A percentile compares a stretch with the other conserved stretches of the same genome.
Evolutionary conservation across 768 basidiomycete genomes (phyloP).

Genomic region (Sarcomyxa edulis): DNA sequence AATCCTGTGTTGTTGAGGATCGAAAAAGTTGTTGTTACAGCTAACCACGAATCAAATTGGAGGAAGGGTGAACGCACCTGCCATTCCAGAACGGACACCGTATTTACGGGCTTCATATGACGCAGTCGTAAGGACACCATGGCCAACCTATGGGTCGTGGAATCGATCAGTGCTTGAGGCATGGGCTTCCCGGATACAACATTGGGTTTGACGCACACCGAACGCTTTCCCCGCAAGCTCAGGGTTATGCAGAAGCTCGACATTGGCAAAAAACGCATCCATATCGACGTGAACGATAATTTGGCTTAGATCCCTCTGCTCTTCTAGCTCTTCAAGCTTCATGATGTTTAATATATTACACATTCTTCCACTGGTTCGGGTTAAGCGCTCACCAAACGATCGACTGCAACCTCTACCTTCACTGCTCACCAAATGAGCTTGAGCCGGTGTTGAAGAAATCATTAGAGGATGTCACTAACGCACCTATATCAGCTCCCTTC

Average conservation of each 20-base stretch:
- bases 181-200: neutral
- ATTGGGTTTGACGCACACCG: conserved; percentile 46
- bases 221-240: conserved; percentile 68
- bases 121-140: conserved; percentile 82
- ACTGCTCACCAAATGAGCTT: conserved; percentile 25
- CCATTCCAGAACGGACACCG: conserved; percentile 93
- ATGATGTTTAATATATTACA: too few relatives aligned
- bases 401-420: conserved; percentile 60
- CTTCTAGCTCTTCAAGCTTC: conserved; percentile 69
- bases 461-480: conserved; percentile 15
- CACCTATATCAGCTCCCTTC: conserved; percentile 53
- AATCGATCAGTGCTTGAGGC: neutral
- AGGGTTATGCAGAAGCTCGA: conserved; percentile 66
- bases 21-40: neutral
- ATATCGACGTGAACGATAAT: conserved; percentile 92
- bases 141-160: conserved; percentile 62
- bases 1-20: conserved; percentile 48
- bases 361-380: too few relatives aligned
- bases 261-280: conserved; percentile 89
- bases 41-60: neutral
- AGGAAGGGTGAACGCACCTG: conserved; percentile 43
- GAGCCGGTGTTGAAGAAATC: too few relatives aligned
- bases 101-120: conserved; percentile 90
- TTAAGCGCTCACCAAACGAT: conserved; percentile 62
- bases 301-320: conserved; percentile 72